Conservation (phyloP, 805 yeast species). For the Nakazawaea laoshanensis region DNA sequence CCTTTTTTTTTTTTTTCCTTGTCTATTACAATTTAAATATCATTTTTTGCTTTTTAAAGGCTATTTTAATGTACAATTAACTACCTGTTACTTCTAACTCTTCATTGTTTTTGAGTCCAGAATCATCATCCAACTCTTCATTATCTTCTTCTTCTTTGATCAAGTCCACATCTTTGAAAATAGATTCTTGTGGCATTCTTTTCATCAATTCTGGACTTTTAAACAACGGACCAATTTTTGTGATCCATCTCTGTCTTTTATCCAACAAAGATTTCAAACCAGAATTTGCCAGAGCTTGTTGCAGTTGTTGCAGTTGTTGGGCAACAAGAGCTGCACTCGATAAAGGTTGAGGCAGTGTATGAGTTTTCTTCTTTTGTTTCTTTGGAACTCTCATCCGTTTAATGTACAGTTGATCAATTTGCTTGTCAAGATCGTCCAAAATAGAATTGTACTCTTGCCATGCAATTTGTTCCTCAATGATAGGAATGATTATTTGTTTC, state of each 20-base stretch:
- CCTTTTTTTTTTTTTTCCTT: too few relatives aligned
- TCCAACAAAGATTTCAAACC: slow-evolving; percentile 76
- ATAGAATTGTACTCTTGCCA: slow-evolving; percentile 92
- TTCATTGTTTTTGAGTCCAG: slow-evolving; percentile 11
- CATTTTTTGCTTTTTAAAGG: background rate
- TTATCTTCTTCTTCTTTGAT: slow-evolving; percentile 15
- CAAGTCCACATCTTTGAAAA: slow-evolving; percentile 34
- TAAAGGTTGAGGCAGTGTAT: slow-evolving; percentile 15
- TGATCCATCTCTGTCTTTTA: slow-evolving; percentile 83
- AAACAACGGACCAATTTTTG: slow-evolving; percentile 83
- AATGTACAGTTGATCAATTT: slow-evolving; percentile 88
- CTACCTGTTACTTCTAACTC: too few relatives aligned
- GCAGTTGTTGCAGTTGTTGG: slow-evolving; percentile 24
- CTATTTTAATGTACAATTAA: slow-evolving; percentile 10
- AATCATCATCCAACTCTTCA: slow-evolving; percentile 17
- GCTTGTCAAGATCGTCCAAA: slow-evolving; percentile 90
- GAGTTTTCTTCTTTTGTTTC: slow-evolving; percentile 46
- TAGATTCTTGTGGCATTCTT: slow-evolving; percentile 57
- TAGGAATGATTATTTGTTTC: slow-evolving; percentile 57
- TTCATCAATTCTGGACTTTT: slow-evolving; percentile 60
- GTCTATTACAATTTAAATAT: too few relatives aligned
- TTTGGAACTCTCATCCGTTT: slow-evolving; percentile 73
- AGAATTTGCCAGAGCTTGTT: slow-evolving; percentile 66
- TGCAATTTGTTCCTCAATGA: slow-evolving; percentile 82
- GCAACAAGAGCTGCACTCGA: slow-evolving; percentile 24